These are phyloP conservation scores for Cystofilobasidium ferigula DNA, from an alignment of 768 basidiomycete genomes.

Conservation along the genomic window DNA sequence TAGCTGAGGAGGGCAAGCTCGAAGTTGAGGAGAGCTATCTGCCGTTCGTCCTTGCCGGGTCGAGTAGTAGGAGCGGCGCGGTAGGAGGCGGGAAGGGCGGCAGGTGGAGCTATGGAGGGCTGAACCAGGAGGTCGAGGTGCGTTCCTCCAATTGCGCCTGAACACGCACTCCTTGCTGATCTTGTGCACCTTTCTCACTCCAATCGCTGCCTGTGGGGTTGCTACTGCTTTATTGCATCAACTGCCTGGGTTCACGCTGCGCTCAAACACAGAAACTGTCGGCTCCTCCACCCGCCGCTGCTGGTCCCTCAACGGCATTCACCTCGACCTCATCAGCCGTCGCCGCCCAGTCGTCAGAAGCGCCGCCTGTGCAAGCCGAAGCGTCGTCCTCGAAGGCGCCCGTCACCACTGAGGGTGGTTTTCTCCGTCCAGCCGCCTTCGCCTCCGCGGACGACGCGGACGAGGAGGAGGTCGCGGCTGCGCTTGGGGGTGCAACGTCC, in stretches of 20 bases:
- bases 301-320: slow-evolving; percentile 8
- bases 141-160: background rate
- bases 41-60: slow-evolving; percentile 15
- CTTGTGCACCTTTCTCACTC: background rate
- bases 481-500: too few species aligned
- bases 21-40: slow-evolving; percentile 21
- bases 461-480: too few species aligned
- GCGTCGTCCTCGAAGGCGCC: slow-evolving; percentile 23
- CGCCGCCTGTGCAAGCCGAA: background rate
- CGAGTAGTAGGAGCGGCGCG: slow-evolving; percentile 43
- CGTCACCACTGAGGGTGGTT: background rate
- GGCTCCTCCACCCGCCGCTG: slow-evolving; percentile 27
- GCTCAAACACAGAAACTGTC: slow-evolving; percentile 5
- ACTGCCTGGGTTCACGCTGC: too few species aligned
- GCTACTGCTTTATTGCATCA: too few species aligned
- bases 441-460: background rate
- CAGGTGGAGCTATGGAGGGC: slow-evolving; percentile 41
- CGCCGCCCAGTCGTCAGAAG: background rate
- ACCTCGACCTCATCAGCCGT: slow-evolving; percentile 22
- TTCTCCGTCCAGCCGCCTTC: background rate
- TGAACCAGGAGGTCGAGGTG: slow-evolving; percentile 52
- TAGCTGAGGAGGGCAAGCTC: background rate
- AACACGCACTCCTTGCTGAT: background rate
- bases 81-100: slow-evolving; percentile 51
- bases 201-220: background rate